Conservation (phyloP, 495 filamentous ascomycete species). For the Evernia prunastri region DNA sequence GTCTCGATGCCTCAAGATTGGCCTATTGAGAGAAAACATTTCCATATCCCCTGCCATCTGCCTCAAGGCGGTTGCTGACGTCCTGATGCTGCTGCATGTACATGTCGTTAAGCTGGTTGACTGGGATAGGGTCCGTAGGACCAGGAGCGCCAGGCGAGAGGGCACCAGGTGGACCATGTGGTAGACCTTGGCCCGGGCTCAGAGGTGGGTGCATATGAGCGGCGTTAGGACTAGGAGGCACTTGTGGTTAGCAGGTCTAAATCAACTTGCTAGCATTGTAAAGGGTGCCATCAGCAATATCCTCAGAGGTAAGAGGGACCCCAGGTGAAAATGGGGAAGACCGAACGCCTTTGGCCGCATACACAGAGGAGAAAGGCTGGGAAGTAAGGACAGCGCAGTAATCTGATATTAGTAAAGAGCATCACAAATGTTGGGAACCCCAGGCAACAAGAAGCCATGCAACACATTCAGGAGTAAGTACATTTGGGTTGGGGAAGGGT, state of each 20-base stretch:
- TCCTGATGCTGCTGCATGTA: conserved; percentile 39
- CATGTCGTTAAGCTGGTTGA: conserved; percentile 42
- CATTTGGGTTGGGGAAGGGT: conserved; percentile 11
- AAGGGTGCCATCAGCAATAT: not conserved
- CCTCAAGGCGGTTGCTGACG: conserved; percentile 43
- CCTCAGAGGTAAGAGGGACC: not conserved
- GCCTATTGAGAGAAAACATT: conserved; percentile 38
- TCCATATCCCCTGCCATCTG: conserved; percentile 41
- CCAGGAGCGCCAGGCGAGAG: conserved; percentile 37
- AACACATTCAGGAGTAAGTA: conserved; percentile 26
- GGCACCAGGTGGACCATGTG: conserved; percentile 39
- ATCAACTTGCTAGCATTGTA: not conserved
- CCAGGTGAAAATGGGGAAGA: not conserved
- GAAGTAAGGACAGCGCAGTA: conserved; percentile 2
- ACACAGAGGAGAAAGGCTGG: not conserved
- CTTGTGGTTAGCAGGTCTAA: conserved; percentile 23
- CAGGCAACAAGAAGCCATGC: conserved; percentile 7
- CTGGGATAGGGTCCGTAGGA: conserved; percentile 38
- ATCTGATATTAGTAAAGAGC: not conserved
- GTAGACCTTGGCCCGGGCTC: conserved; percentile 34
- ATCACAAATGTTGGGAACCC: not conserved
- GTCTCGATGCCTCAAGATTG: not conserved
- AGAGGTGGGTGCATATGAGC: conserved; percentile 43
- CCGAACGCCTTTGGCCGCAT: not conserved
- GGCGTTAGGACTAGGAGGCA: conserved; percentile 40